phyloP scores from a whole-genome alignment of 1,139 yeast genomes.

The Geotrichum macrosporum region DNA sequence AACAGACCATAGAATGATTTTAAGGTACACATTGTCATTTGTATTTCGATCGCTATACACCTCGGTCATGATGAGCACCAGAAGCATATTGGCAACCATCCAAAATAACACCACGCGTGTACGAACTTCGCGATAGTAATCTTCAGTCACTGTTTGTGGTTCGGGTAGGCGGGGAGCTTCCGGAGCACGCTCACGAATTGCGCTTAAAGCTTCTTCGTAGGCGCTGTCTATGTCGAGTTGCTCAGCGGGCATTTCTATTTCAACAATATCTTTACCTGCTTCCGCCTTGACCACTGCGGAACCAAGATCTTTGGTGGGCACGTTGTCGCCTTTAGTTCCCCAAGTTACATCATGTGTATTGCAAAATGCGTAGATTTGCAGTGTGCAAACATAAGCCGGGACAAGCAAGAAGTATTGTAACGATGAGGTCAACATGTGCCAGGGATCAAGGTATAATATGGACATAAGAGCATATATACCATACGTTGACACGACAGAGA shows the following conservation, averaged over 20 bases:
- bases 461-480: slow-evolving; percentile 75
- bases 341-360: slow-evolving; percentile 82
- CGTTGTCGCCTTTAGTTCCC: slow-evolving; percentile 78
- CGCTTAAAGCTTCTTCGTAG: slow-evolving; percentile 29
- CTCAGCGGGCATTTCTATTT: slow-evolving; percentile 58
- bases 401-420: slow-evolving; percentile 64
- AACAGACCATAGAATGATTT: slow-evolving; percentile 74
- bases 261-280: slow-evolving; percentile 55
- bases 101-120: slow-evolving; percentile 74
- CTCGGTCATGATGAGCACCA: slow-evolving; percentile 26
- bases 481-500: slow-evolving; percentile 84
- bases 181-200: slow-evolving; percentile 1
- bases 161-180: too few species aligned
- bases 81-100: slow-evolving; percentile 66
- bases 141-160: too few species aligned
- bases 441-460: slow-evolving; percentile 67
- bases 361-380: slow-evolving; percentile 79
- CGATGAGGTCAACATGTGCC: slow-evolving; percentile 73
- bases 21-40: slow-evolving; percentile 48
- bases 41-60: slow-evolving; percentile 28
- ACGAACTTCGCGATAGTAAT: slow-evolving; percentile 71
- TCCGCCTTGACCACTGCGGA: slow-evolving; percentile 56
- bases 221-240: slow-evolving; percentile 50
- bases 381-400: slow-evolving; percentile 72
- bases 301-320: slow-evolving; percentile 60